Evolutionary conservation across 2,329 filamentous ascomycete genomes (phyloP).

Genomic region (Thielaviopsis punctulata): DNA sequence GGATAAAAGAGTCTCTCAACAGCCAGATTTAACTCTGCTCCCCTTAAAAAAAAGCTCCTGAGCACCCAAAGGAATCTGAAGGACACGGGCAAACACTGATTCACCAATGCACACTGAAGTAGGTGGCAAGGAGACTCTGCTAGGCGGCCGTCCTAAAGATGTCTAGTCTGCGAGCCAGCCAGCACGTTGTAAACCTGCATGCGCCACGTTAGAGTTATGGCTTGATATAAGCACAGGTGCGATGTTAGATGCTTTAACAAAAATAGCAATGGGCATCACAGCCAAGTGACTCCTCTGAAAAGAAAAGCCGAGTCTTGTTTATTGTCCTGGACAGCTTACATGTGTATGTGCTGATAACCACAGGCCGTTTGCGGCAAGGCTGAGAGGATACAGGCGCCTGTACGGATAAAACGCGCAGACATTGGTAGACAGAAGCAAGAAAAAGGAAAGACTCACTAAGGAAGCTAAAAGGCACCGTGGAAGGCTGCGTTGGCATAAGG

Average conservation of each 20-base stretch:
- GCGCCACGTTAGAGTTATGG: neutral
- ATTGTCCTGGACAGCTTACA: neutral
- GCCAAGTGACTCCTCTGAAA: neutral
- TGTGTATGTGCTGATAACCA: neutral
- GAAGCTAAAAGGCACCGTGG: neutral
- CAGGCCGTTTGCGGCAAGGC: slow-evolving; percentile 11
- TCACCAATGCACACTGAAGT: too few relatives aligned
- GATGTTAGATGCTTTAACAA: neutral
- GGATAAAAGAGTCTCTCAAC: too few relatives aligned
- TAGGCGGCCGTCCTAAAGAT: too few relatives aligned
- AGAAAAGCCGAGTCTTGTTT: neutral
- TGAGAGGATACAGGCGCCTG: neutral
- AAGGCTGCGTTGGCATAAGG: neutral
- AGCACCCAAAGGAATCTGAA: too few relatives aligned
- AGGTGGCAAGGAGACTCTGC: too few relatives aligned
- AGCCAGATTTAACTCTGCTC: too few relatives aligned
- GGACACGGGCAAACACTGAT: too few relatives aligned
- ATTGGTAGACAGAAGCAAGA: neutral
- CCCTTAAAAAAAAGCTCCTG: too few relatives aligned
- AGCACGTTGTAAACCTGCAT: neutral
- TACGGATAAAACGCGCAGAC: neutral
- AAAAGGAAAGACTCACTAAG: neutral
- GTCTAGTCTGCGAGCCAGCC: neutral
- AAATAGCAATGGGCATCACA: neutral
- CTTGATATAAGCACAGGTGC: neutral